These are phyloP conservation scores for Beauveria australis DNA, from an alignment of 2,329 filamentous ascomycete species.

Conservation along the genomic window DNA sequence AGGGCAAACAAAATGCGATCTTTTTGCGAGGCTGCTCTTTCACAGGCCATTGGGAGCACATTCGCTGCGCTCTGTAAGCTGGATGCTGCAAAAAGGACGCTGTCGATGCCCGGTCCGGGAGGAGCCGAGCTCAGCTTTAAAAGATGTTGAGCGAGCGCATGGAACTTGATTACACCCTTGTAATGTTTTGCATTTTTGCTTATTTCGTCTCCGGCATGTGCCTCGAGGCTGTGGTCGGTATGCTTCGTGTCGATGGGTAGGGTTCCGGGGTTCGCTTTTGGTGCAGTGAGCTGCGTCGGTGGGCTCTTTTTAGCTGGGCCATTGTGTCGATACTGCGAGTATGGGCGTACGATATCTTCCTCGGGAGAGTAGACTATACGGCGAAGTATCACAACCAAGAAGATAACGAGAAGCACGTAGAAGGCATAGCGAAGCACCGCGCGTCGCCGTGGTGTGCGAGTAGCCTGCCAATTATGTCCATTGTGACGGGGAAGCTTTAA, in stretches of 20 bases:
- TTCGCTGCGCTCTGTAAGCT: constrained; percentile 64
- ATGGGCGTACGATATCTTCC: constrained; percentile 8
- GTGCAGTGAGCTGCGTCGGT: constrained; percentile 7
- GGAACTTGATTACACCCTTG: constrained; percentile 63
- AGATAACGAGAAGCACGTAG: constrained; percentile 35
- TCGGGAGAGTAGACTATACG: neutral
- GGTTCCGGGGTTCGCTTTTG: neutral
- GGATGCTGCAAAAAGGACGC: constrained; percentile 72
- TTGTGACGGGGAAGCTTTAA: constrained; percentile 21
- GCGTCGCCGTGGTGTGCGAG: constrained; percentile 41
- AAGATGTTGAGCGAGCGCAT: constrained; percentile 54
- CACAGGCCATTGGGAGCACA: constrained; percentile 74
- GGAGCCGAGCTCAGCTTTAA: constrained; percentile 22
- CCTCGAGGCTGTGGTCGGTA: constrained; percentile 11
- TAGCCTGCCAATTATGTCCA: constrained; percentile 30
- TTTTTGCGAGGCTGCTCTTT: constrained; percentile 63
- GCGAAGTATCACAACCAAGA: constrained; percentile 54
- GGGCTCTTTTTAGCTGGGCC: neutral
- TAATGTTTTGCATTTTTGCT: constrained; percentile 50
- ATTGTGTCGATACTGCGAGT: neutral
- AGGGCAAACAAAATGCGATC: constrained; percentile 78
- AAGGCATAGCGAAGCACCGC: constrained; percentile 44
- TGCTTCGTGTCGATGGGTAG: neutral
- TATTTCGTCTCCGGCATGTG: constrained; percentile 24
- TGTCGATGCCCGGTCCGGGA: constrained; percentile 47